Evolutionary conservation across 2,329 filamentous ascomycete genomes (phyloP).

Genomic region (Pseudocercospora fuligena): DNA sequence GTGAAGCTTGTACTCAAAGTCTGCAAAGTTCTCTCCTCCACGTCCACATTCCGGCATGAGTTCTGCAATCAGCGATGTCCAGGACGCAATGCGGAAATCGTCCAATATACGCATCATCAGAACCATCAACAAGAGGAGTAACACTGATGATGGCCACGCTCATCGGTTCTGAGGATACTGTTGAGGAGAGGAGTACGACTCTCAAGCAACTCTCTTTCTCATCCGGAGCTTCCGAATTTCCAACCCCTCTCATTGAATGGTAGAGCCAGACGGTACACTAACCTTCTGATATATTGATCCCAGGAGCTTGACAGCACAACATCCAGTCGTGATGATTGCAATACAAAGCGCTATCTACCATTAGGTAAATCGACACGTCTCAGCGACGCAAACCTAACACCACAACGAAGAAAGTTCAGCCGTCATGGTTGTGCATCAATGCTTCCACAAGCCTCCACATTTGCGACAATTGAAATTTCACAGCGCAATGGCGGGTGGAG

Average conservation of each 20-base stretch:
- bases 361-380: neutral
- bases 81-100: neutral
- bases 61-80: neutral
- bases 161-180: neutral
- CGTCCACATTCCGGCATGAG: neutral
- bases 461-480: neutral
- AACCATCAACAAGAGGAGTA: neutral
- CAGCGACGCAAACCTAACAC: neutral
- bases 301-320: neutral
- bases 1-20: no score
- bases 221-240: slow-evolving; percentile 1
- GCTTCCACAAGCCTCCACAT: neutral
- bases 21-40: no score
- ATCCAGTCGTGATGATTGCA: neutral
- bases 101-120: slow-evolving; percentile 3
- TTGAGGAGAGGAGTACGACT: neutral
- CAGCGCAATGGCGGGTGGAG: neutral
- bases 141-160: neutral
- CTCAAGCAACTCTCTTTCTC: neutral
- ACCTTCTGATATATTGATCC: neutral
- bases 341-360: neutral
- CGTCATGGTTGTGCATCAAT: neutral
- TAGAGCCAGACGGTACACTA: slow-evolving; percentile 3
- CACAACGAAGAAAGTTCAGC: neutral
- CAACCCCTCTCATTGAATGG: neutral